Base-by-base conservation (phyloP, 2,329 filamentous ascomycete genomes). In the Elsinoe perseae region DNA sequence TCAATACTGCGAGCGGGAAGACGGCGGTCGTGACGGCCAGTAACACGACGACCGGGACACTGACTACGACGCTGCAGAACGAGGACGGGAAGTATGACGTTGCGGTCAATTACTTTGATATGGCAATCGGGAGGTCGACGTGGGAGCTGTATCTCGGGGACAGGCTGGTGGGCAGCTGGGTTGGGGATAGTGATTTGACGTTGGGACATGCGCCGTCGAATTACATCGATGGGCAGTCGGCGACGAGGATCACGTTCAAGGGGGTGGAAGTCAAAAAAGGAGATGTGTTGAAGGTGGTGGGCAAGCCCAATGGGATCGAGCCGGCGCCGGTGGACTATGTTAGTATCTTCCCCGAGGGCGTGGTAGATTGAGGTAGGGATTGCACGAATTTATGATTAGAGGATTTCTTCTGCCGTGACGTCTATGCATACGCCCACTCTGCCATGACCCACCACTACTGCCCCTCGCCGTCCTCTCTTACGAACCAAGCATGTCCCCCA, bases 291-390 rank as follows among this genome's bases (percentile, higher is more conserved):
- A 79, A 72, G 61, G 75, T 86, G 58, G 74, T 80, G 2, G 82
- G 83, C 0, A 71, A 62, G 27, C 77, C 84, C 0, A 73, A 84
- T 66, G 83, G 83, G 0, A 70, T 73, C 23, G 85, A 87, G 70
- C 75, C 75, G 9, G 85, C 84, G 53, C 82, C 84, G 3, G 55
- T 88, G 59, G 84, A 88, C 69, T 87, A 87, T 66, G 68, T 87
- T 40, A 77, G 77, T 3, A 69, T 88, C 50, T 64, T 87, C 57
- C 84, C 84, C 0, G 63, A 68, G 2, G 82, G 80, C 0, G 66
- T 80, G 21, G 71, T 82, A 12, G 81, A 84, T 66, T 84, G 70
- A 62, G 10, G 23, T 21, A 43, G 7, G 14, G 4, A 38, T 32
- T 34, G 14, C 44, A 16, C n/a, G 21, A 4, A 14, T 20, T 9